Evolutionary conservation across 1,139 yeast genomes (phyloP).

Genomic region (Protomyces pachydermus): DNA sequence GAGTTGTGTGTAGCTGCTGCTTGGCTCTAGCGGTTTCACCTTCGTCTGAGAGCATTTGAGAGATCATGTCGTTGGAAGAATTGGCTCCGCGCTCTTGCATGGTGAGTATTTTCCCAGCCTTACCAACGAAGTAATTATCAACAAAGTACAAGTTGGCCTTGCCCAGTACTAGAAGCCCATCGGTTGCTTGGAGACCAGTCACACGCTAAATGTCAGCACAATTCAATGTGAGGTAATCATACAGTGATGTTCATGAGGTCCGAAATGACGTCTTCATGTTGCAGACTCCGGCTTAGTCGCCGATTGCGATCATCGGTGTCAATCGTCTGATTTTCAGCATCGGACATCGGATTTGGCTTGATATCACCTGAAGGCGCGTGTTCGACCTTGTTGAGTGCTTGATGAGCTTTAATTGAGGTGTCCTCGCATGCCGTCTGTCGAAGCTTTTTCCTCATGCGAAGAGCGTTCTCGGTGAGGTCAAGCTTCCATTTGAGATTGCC

Average conservation of each 20-base stretch:
- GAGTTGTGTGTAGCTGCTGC: conserved; percentile 30
- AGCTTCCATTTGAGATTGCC: conserved; percentile 44
- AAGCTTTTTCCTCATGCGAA: conserved; percentile 58
- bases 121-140: conserved; percentile 59
- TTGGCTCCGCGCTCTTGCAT: conserved; percentile 58
- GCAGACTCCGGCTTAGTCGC: conserved; percentile 62
- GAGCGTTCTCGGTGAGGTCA: conserved; percentile 63
- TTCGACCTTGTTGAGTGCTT: background rate
- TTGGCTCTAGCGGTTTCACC: conserved; percentile 30
- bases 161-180: conserved; percentile 69
- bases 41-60: conserved; percentile 51
- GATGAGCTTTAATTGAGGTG: background rate
- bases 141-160: conserved; percentile 58
- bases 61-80: conserved; percentile 59
- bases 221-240: background rate
- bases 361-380: background rate
- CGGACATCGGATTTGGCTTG: background rate
- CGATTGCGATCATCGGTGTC: conserved; percentile 68
- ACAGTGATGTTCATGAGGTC: conserved; percentile 47
- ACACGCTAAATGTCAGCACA: conserved; percentile 42
- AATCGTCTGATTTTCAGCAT: conserved; percentile 37
- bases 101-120: conserved; percentile 58
- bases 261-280: conserved; percentile 63
- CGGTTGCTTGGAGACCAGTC: conserved; percentile 65
- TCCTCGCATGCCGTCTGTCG: conserved; percentile 21